Evolutionary conservation across 2,329 filamentous ascomycete genomes (phyloP).

Genomic region (Pleoardoris graminearum): DNA sequence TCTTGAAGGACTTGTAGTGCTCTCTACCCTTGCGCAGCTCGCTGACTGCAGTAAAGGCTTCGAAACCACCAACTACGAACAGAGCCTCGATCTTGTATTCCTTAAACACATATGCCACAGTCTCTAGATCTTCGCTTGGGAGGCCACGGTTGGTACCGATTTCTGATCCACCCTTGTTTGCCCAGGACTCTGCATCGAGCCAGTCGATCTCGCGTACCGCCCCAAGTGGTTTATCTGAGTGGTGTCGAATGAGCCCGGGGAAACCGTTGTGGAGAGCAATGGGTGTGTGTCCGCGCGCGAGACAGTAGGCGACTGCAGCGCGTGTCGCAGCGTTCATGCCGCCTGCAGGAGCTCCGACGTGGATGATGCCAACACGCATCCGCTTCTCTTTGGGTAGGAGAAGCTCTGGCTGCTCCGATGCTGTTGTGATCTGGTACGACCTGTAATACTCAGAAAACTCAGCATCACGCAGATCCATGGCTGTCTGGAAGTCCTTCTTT

Average conservation of each 20-base stretch:
- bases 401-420: conserved; percentile 71
- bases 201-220: conserved; percentile 85
- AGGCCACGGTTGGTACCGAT: conserved; percentile 97
- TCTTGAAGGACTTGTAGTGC: conserved; percentile 82
- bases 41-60: conserved; percentile 90
- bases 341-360: conserved; percentile 93
- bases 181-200: conserved; percentile 95
- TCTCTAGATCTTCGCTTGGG: conserved; percentile 82
- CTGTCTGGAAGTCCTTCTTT: conserved; percentile 80
- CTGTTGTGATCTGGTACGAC: conserved; percentile 89
- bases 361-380: conserved; percentile 94
- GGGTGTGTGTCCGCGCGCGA: conserved; percentile 88
- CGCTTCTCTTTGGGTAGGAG: conserved; percentile 73
- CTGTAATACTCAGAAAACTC: conserved; percentile 93
- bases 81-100: conserved; percentile 88
- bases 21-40: conserved; percentile 81
- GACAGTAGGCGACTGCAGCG: conserved; percentile 88
- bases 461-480: conserved; percentile 85
- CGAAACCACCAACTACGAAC: conserved; percentile 92
- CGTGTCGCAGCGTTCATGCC: conserved; percentile 98
- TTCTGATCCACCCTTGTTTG: conserved; percentile 93
- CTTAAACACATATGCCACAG: conserved; percentile 80
- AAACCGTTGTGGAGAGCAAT: conserved; percentile 96
- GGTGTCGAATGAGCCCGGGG: conserved; percentile 87
- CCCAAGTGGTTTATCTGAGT: conserved; percentile 77